These are phyloP conservation scores for Saccharum officinarum DNA, from an alignment of 176 grass and related monocot species.

Conservation along the genomic window DNA sequence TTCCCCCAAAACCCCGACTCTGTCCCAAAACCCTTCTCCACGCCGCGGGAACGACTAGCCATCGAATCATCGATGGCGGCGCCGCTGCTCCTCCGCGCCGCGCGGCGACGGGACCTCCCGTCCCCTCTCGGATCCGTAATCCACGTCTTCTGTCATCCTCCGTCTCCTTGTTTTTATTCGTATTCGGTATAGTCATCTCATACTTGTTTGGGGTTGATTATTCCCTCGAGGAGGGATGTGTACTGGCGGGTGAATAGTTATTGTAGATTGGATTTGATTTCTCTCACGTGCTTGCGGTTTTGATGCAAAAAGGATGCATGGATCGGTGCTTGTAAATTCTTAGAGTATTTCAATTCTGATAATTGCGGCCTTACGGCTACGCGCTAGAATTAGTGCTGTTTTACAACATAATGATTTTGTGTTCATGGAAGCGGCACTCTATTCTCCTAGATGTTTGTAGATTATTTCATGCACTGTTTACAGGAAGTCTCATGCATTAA, in stretches of 20 bases:
- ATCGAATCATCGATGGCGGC: slow-evolving; percentile 52
- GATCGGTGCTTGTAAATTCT: neutral
- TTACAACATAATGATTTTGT: neutral
- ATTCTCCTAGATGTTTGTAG: neutral
- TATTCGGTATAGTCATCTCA: neutral
- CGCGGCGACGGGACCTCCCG: slow-evolving; percentile 54
- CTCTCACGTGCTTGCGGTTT: neutral
- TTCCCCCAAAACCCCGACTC: neutral
- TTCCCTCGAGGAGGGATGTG: no score
- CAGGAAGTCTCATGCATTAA: no score
- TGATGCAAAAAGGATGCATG: neutral
- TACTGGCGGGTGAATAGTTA: no score
- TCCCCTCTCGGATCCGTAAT: slow-evolving; percentile 56
- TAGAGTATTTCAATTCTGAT: neutral
- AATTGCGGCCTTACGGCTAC: neutral
- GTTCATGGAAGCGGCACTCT: neutral
- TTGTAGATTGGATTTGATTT: neutral
- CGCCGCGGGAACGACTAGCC: neutral
- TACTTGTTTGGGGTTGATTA: neutral
- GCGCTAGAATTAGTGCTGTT: neutral
- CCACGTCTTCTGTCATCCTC: neutral
- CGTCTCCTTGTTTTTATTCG: neutral
- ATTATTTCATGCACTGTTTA: no score
- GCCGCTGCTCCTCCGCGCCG: slow-evolving; percentile 52
- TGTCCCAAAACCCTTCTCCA: neutral